These are phyloP conservation scores for Aureobasidium pullulans DNA, from an alignment of 2,329 filamentous ascomycete genomes.

Conservation along the genomic window DNA sequence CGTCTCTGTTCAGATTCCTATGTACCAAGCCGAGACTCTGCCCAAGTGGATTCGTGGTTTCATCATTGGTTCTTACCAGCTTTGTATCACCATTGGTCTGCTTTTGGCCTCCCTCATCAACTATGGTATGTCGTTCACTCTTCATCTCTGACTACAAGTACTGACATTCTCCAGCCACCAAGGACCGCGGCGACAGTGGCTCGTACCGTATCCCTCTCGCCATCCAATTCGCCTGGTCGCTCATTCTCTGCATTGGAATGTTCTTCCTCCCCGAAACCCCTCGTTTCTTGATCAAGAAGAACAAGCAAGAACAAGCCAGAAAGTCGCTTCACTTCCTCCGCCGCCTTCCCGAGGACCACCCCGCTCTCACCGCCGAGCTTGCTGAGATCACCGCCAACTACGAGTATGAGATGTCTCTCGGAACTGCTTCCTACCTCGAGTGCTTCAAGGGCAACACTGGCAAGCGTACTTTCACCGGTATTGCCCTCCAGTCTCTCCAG, in stretches of 20 bases:
- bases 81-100: conserved; percentile 69
- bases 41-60: conserved; percentile 67
- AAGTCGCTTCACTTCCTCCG: conserved; percentile 38
- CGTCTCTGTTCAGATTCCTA: conserved; percentile 60
- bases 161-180: conserved; percentile 34
- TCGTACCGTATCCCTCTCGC: conserved; percentile 64
- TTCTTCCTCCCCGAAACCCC: conserved; percentile 72
- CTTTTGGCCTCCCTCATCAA: conserved; percentile 64
- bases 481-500: conserved; percentile 36
- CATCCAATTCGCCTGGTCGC: conserved; percentile 69
- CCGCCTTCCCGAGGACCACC: conserved; percentile 19
- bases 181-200: conserved; percentile 49
- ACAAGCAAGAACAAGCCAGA: conserved; percentile 56
- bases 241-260: conserved; percentile 63
- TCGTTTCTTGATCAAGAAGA: conserved; percentile 71
- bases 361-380: conserved; percentile 20
- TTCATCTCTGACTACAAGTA: too few relatives aligned
- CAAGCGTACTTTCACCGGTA: conserved; percentile 34
- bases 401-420: conserved; percentile 17
- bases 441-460: conserved; percentile 48
- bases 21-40: conserved; percentile 74
- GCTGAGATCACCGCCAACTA: conserved; percentile 21
- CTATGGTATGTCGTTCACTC: conserved; percentile 37
- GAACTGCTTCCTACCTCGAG: conserved; percentile 14
- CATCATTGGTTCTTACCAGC: conserved; percentile 68